Conservation (phyloP, 2,329 filamentous ascomycete species). For the Rhexocercosporidium sp. region DNA sequence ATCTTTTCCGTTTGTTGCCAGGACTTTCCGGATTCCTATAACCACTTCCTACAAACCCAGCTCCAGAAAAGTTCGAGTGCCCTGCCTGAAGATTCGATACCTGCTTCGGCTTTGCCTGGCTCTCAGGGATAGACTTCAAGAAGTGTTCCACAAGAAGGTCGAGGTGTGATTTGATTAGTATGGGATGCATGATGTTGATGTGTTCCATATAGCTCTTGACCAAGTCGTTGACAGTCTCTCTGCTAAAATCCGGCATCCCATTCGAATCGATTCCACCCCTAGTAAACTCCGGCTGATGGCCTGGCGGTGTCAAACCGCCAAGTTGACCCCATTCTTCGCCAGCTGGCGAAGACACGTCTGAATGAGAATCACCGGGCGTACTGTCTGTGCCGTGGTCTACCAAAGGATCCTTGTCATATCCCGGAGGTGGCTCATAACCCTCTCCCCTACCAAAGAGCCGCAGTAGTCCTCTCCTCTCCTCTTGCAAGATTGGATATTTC, state of each 20-base stretch:
- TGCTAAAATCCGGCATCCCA: constrained; percentile 60
- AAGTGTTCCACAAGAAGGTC: constrained; percentile 46
- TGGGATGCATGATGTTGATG: constrained; percentile 69
- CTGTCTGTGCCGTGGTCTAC: constrained; percentile 49
- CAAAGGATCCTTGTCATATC: constrained; percentile 40
- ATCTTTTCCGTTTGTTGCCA: constrained; percentile 41
- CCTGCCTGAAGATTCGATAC: constrained; percentile 28
- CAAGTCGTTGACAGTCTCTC: constrained; percentile 56
- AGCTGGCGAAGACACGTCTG: constrained; percentile 59
- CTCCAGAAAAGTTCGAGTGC: constrained; percentile 14
- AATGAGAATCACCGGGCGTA: constrained; percentile 50
- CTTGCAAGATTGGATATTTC: constrained; percentile 77
- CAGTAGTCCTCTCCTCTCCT: constrained; percentile 75
- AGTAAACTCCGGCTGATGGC: constrained; percentile 27
- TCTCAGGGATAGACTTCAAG: constrained; percentile 38
- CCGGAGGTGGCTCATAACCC: constrained; percentile 64
- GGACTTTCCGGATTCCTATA: constrained; percentile 40
- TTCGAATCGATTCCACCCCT: constrained; percentile 43
- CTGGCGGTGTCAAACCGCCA: constrained; percentile 46
- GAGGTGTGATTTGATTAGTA: constrained; percentile 60
- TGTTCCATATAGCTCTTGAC: constrained; percentile 63
- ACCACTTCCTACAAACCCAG: constrained; percentile 30
- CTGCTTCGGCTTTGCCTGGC: constrained; percentile 37
- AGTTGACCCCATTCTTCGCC: constrained; percentile 64
- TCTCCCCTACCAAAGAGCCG: constrained; percentile 82